phyloP scores from a whole-genome alignment of 495 filamentous ascomycete species.

The Peziza echinospora region DNA sequence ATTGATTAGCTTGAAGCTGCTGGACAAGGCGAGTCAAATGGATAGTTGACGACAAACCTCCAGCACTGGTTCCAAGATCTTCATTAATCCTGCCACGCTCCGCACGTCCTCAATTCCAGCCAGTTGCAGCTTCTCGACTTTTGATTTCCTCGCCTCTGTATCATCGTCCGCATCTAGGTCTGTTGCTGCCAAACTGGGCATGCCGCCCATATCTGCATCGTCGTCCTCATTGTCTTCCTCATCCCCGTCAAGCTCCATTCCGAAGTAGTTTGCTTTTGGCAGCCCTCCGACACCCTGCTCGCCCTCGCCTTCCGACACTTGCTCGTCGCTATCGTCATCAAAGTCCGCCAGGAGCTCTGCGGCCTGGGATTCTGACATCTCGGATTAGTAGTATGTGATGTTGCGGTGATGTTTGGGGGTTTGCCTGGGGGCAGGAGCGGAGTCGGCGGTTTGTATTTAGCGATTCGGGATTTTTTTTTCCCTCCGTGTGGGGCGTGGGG shows the following conservation, averaged over 20 bases:
- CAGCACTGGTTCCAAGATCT: constrained; percentile 50
- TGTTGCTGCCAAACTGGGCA: constrained; percentile 4
- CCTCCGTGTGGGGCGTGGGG: too few relatives aligned
- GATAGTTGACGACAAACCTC: constrained; percentile 49
- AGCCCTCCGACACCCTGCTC: constrained; percentile 10
- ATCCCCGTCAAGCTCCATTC: constrained; percentile 29
- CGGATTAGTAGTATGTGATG: too few relatives aligned
- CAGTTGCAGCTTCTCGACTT: constrained; percentile 59
- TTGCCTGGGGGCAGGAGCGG: too few relatives aligned
- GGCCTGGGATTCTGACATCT: constrained; percentile 46
- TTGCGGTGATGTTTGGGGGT: too few relatives aligned
- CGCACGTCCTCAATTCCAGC: constrained; percentile 49
- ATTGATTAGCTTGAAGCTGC: constrained; percentile 21
- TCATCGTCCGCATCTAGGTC: constrained; percentile 32
- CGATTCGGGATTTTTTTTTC: too few relatives aligned
- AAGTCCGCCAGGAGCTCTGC: constrained; percentile 81
- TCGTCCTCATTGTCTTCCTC: constrained; percentile 26
- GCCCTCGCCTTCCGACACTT: constrained; percentile 19
- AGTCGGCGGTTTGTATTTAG: too few relatives aligned
- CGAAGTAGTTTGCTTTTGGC: constrained; percentile 11
- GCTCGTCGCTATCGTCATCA: constrained; percentile 40
- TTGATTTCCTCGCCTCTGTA: constrained; percentile 46
- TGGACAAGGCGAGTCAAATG: constrained; percentile 22
- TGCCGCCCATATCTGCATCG: constrained; percentile 31
- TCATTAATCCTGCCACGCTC: constrained; percentile 53